These are phyloP conservation scores for Brasenia schreberi DNA, from an alignment of 164 flowering plant species.

Conservation along the genomic window DNA sequence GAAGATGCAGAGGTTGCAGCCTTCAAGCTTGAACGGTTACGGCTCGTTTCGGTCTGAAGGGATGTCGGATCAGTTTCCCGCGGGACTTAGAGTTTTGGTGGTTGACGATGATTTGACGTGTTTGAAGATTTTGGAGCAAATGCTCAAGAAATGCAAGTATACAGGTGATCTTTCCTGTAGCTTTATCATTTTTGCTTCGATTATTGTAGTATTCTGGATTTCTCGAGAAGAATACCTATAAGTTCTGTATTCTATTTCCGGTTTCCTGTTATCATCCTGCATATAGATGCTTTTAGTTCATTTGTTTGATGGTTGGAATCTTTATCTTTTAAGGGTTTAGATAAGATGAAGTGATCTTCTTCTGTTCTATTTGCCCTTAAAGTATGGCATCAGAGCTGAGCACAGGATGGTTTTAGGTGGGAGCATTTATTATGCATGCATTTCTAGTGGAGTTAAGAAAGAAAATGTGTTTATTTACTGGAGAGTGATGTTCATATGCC, in stretches of 20 bases:
- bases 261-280: too few relatives aligned
- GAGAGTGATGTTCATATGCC: constrained; percentile 84
- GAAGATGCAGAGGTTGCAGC: constrained; percentile 22
- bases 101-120: constrained; percentile 73
- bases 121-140: constrained; percentile 50
- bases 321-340: too few relatives aligned
- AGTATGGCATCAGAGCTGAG: too few relatives aligned
- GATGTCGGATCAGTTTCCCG: constrained; percentile 48
- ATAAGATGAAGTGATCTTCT: too few relatives aligned
- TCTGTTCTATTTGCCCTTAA: too few relatives aligned
- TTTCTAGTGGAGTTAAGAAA: too few relatives aligned
- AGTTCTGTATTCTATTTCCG: neutral
- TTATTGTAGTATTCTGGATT: neutral
- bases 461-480: too few relatives aligned
- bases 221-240: neutral
- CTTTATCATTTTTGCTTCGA: neutral
- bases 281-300: too few relatives aligned
- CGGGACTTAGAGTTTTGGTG: constrained; percentile 68
- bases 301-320: neutral
- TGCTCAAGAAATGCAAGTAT: constrained; percentile 64
- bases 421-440: too few relatives aligned
- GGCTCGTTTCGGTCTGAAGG: constrained; percentile 18
- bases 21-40: constrained; percentile 13
- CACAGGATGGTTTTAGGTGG: too few relatives aligned
- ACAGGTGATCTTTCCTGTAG: constrained; percentile 23